phyloP scores from a whole-genome alignment of 805 yeast species.

The Candida coquimbonensis region DNA sequence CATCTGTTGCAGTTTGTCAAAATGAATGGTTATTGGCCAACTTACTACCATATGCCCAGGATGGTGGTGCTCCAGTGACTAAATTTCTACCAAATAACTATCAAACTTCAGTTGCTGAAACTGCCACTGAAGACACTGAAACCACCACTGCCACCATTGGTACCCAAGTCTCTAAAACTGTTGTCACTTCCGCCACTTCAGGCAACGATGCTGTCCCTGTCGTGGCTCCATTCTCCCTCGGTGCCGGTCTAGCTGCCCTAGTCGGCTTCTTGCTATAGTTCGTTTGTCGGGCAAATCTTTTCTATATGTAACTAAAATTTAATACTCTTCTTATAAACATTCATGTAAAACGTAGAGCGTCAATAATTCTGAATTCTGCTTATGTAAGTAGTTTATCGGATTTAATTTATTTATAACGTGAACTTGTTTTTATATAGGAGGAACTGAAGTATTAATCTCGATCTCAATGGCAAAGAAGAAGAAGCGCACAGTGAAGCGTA shows the following conservation, averaged over 20 bases:
- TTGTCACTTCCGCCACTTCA: conserved; percentile 3
- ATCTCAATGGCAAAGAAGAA: conserved; percentile 14
- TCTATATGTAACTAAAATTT: no score
- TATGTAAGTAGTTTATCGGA: no score
- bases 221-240: not conserved
- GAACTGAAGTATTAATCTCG: no score
- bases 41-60: conserved; percentile 8
- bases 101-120: conserved; percentile 13
- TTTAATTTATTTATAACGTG: no score
- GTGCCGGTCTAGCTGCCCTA: conserved; percentile 3
- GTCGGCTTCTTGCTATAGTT: conserved; percentile 6
- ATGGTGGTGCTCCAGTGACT: conserved; percentile 5
- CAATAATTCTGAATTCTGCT: no score
- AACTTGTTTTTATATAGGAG: no score
- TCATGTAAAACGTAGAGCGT: no score
- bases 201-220: not conserved
- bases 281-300: not conserved
- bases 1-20: conserved; percentile 14
- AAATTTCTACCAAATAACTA: conserved; percentile 13
- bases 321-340: no score
- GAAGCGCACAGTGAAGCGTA: conserved; percentile 7
- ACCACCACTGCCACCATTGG: conserved; percentile 14
- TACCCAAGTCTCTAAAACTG: conserved; percentile 1
- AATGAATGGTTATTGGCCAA: conserved; percentile 16
- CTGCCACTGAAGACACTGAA: conserved; percentile 16